phyloP scores from a whole-genome alignment of 2,329 filamentous ascomycete genomes.

The Remersonia thermophila region DNA sequence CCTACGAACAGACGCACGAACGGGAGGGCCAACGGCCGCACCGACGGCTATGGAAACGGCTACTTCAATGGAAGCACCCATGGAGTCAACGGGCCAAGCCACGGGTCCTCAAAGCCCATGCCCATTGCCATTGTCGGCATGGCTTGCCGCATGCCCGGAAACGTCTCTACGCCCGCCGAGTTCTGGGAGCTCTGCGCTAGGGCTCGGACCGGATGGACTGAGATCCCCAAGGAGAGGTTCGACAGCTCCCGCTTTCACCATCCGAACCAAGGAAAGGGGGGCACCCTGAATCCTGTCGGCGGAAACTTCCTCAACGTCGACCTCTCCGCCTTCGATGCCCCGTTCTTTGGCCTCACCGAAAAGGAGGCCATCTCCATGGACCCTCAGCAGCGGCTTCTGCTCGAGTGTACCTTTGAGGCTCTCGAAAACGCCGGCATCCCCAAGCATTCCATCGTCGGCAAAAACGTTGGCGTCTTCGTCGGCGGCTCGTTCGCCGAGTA shows the following conservation, averaged over 20 bases:
- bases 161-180: conserved; percentile 28
- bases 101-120: conserved; percentile 20
- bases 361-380: conserved; percentile 41
- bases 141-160: conserved; percentile 34
- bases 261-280: conserved; percentile 31
- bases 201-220: conserved; percentile 28
- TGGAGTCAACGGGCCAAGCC: conserved; percentile 11
- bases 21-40: conserved; percentile 18
- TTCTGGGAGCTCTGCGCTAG: conserved; percentile 34
- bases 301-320: conserved; percentile 35
- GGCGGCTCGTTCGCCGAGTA: conserved; percentile 38
- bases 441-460: conserved; percentile 33
- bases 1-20: conserved; percentile 18
- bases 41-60: conserved; percentile 12
- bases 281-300: conserved; percentile 26
- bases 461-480: conserved; percentile 38
- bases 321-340: conserved; percentile 35
- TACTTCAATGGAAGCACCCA: conserved; percentile 17
- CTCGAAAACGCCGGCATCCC: conserved; percentile 35
- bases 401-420: conserved; percentile 43
- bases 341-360: conserved; percentile 40
- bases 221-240: conserved; percentile 35
- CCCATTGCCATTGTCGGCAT: conserved; percentile 37
- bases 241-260: conserved; percentile 27
- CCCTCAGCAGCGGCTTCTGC: conserved; percentile 39